Conservation (phyloP, 2,329 filamentous ascomycete species). For the Trichoderma harzianum region DNA sequence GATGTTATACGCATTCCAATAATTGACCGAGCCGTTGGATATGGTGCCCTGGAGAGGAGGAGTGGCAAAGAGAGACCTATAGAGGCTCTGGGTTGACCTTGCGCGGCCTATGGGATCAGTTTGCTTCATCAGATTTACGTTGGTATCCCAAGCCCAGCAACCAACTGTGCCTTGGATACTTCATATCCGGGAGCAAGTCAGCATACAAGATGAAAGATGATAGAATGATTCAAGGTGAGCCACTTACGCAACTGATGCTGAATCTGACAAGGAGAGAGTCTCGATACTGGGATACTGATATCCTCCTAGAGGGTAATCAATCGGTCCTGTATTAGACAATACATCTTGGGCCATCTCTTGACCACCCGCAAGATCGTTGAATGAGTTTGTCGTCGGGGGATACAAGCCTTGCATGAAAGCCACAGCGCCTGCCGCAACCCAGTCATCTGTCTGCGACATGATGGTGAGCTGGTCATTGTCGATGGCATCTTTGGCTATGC, state of each 20-base stretch:
- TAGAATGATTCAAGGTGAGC: background rate
- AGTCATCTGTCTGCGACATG: conserved; percentile 40
- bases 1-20: conserved; percentile 49
- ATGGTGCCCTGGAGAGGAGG: conserved; percentile 39
- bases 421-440: conserved; percentile 63
- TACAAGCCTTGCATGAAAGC: conserved; percentile 85
- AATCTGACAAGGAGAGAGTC: conserved; percentile 46
- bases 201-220: background rate
- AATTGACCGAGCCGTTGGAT: conserved; percentile 35
- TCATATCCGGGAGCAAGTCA: background rate
- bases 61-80: conserved; percentile 40
- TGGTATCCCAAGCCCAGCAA: conserved; percentile 38
- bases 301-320: conserved; percentile 67
- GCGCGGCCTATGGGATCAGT: conserved; percentile 26
- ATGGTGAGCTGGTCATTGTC: conserved; percentile 47
- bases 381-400: conserved; percentile 56
- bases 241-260: conserved; percentile 43
- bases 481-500: conserved; percentile 42
- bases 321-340: conserved; percentile 38
- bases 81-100: conserved; percentile 37
- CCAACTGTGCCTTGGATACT: conserved; percentile 39
- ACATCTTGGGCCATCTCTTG: conserved; percentile 42
- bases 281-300: conserved; percentile 76
- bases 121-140: conserved; percentile 28
- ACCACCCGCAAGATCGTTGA: conserved; percentile 29